These are phyloP conservation scores for Ustilago hordei DNA, from an alignment of 1,284 basidiomycete genomes.

Conservation along the genomic window DNA sequence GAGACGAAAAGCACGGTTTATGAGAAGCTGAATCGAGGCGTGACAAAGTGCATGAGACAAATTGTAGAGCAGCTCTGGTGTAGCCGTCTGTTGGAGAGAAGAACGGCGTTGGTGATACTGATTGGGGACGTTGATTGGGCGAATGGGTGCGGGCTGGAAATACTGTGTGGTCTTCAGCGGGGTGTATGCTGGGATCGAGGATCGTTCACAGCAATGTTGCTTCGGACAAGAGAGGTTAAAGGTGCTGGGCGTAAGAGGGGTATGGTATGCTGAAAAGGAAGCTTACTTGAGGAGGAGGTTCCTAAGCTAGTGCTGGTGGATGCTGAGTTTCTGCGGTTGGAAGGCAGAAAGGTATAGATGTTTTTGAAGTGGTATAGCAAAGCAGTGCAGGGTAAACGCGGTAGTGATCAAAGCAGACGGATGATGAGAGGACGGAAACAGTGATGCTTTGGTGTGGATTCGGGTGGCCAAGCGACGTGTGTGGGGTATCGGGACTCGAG, in stretches of 20 bases:
- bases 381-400: conserved; percentile 18
- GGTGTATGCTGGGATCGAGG: background rate
- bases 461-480: background rate
- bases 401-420: conserved; percentile 17
- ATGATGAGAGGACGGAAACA: conserved; percentile 12
- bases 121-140: background rate
- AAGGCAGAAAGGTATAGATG: conserved; percentile 38
- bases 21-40: background rate
- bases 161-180: background rate
- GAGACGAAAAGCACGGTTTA: conserved; percentile 20
- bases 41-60: conserved; percentile 15
- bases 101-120: background rate
- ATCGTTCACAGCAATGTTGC: background rate
- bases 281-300: conserved; percentile 1
- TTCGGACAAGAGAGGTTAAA: background rate
- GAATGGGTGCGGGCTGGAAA: background rate
- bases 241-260: background rate
- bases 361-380: conserved; percentile 36
- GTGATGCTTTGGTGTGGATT: conserved; percentile 15
- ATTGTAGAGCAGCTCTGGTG: background rate
- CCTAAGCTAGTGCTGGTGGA: background rate
- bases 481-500: background rate
- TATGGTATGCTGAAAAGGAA: conserved; percentile 1
- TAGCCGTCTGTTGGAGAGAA: background rate
- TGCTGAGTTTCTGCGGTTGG: conserved; percentile 12